phyloP scores from a whole-genome alignment of 2,329 filamentous ascomycete genomes.

The Fusarium bulbicola region DNA sequence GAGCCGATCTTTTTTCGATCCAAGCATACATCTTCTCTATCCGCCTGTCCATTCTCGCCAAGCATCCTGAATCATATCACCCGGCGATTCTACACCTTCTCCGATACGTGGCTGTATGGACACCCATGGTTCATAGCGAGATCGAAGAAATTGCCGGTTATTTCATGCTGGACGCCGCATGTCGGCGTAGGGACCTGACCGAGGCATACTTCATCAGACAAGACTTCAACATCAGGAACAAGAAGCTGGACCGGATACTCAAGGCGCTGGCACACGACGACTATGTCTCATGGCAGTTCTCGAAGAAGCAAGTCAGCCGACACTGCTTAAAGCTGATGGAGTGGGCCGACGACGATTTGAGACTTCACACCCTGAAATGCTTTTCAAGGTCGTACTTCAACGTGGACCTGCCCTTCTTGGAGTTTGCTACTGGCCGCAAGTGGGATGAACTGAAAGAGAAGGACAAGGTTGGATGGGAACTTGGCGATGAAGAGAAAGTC shows the following conservation, averaged over 20 bases:
- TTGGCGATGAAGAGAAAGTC: constrained; percentile 73
- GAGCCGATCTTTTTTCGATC: constrained; percentile 83
- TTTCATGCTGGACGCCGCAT: constrained; percentile 87
- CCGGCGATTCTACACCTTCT: constrained; percentile 86
- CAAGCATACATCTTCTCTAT: constrained; percentile 93
- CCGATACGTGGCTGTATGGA: constrained; percentile 71
- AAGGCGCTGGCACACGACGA: constrained; percentile 80
- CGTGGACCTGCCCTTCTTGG: constrained; percentile 74
- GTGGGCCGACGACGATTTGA: constrained; percentile 79
- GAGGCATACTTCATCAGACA: constrained; percentile 76
- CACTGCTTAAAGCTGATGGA: constrained; percentile 83
- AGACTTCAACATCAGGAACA: constrained; percentile 69
- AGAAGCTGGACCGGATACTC: constrained; percentile 75
- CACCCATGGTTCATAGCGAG: constrained; percentile 76
- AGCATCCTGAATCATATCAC: constrained; percentile 88
- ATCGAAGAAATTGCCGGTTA: constrained; percentile 83
- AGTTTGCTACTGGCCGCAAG: constrained; percentile 70
- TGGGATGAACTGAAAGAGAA: constrained; percentile 76
- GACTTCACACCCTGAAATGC: constrained; percentile 83
- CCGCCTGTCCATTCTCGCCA: constrained; percentile 80
- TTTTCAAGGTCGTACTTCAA: constrained; percentile 83
- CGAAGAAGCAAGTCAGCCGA: constrained; percentile 78
- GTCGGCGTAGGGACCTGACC: constrained; percentile 78
- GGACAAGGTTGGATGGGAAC: constrained; percentile 85
- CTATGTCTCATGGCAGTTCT: constrained; percentile 79